Conservation (phyloP, 2,329 filamentous ascomycete species). For the Penicillium frequentans region DNA sequence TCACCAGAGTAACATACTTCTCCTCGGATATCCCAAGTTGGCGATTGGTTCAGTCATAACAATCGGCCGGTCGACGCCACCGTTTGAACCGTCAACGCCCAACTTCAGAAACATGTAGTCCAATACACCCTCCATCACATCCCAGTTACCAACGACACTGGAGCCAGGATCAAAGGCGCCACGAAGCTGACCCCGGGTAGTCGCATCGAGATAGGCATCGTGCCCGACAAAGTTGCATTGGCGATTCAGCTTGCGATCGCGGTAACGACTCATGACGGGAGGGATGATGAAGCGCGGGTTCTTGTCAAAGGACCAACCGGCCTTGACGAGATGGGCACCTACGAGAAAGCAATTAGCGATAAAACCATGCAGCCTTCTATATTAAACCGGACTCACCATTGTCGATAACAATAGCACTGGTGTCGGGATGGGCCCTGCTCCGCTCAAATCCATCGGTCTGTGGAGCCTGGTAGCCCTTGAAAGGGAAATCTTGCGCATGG, state of each 20-base stretch:
- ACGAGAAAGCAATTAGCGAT: slow-evolving; percentile 6
- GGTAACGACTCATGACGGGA: slow-evolving; percentile 91
- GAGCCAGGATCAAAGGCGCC: slow-evolving; percentile 88
- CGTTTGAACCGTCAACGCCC: slow-evolving; percentile 73
- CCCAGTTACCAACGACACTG: slow-evolving; percentile 94
- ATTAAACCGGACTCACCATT: slow-evolving; percentile 66
- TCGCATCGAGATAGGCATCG: slow-evolving; percentile 93
- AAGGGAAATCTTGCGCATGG: slow-evolving; percentile 59
- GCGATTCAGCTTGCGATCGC: slow-evolving; percentile 88
- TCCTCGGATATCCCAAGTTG: slow-evolving; percentile 83
- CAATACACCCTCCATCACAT: slow-evolving; percentile 90
- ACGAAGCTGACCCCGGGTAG: slow-evolving; percentile 83
- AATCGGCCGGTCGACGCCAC: slow-evolving; percentile 78
- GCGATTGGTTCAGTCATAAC: slow-evolving; percentile 96
- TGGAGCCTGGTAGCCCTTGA: slow-evolving; percentile 58
- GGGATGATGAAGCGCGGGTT: slow-evolving; percentile 77
- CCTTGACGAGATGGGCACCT: slow-evolving; percentile 88
- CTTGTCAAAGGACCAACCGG: slow-evolving; percentile 92
- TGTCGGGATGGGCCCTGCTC: slow-evolving; percentile 59
- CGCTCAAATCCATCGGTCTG: slow-evolving; percentile 69
- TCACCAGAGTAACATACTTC: slow-evolving; percentile 60
- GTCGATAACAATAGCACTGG: slow-evolving; percentile 90
- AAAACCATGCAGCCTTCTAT: background rate
- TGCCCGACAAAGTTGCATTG: slow-evolving; percentile 89
- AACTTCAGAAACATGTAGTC: slow-evolving; percentile 96